Base-by-base conservation (phyloP, 768 basidiomycete genomes). In the Naematelia aurantialba region DNA sequence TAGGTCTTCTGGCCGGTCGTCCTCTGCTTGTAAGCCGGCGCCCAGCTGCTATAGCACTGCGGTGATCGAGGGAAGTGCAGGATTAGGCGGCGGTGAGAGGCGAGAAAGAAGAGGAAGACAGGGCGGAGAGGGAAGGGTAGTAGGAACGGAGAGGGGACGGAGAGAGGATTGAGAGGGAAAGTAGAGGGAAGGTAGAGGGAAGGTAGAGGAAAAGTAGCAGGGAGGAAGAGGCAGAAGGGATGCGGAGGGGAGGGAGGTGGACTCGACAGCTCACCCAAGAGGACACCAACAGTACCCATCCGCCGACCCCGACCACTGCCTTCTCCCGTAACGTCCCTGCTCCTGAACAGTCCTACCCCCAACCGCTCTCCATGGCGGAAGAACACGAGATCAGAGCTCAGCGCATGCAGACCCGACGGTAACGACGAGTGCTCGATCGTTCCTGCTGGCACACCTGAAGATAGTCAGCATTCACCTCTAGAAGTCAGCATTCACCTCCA, bases 221-320 rank as follows among this genome's bases (percentile, higher is more conserved):
- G n/a, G n/a, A n/a, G n/a, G n/a, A n/a, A n/a, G n/a, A n/a, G n/a
- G n/a, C n/a, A n/a, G n/a, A n/a, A n/a, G n/a, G n/a, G n/a, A n/a
- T n/a, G n/a, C n/a, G n/a, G n/a, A n/a, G n/a, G n/a, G n/a, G n/a
- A n/a, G n/a, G n/a, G n/a, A n/a, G n/a, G n/a, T n/a, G n/a, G n/a
- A n/a, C n/a, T n/a, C n/a, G n/a, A n/a, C n/a, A n/a, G n/a, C n/a
- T n/a, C n/a, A 72, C 72, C 54, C 11, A 72, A 45, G 4, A 74
- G 52, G 1, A 72, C 62, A 22, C 70, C 74, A 25, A 77, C 46
- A 12, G 69, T 74, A n/a, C 65, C 68, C 76, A 75, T 77, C 34
- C 68, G 46, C 39, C 76, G 58, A 2, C 75, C 72, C 48, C 73
- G 45, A 2, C 68, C 65, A 39, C 34, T 39, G 14, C 63, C 62